These are phyloP conservation scores for Quercus variabilis DNA, from an alignment of 306 rosid species.

Conservation along the genomic window DNA sequence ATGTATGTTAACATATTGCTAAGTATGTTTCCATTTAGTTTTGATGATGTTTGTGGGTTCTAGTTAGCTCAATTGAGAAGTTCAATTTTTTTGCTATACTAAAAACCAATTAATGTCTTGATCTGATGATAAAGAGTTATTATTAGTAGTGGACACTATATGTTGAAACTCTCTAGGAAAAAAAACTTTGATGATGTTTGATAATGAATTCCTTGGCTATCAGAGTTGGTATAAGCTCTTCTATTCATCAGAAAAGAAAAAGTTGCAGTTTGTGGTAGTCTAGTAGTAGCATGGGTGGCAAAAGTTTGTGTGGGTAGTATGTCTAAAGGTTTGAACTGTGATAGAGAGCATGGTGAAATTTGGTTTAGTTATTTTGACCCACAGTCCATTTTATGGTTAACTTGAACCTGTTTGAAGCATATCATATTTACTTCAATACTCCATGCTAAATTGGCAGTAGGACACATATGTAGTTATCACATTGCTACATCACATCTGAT, in stretches of 20 bases:
- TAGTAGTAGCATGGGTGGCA: not conserved
- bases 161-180: too few relatives aligned
- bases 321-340: not conserved
- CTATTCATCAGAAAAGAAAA: not conserved
- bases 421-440: not conserved
- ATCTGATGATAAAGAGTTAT: too few relatives aligned
- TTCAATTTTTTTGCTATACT: accelerated
- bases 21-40: not conserved
- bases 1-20: not conserved
- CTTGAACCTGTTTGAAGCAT: not conserved
- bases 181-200: not conserved
- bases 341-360: not conserved
- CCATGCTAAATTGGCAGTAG: too few relatives aligned
- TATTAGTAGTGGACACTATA: accelerated
- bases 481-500: not conserved
- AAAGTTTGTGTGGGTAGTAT: not conserved
- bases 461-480: too few relatives aligned
- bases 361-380: not conserved
- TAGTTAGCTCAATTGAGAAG: accelerated
- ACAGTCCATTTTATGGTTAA: not conserved
- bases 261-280: too few relatives aligned
- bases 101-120: too few relatives aligned
- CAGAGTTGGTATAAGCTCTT: not conserved
- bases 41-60: not conserved
- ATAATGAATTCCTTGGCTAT: not conserved